phyloP scores from a whole-genome alignment of 345 rosid species.

The Camelina neglecta region DNA sequence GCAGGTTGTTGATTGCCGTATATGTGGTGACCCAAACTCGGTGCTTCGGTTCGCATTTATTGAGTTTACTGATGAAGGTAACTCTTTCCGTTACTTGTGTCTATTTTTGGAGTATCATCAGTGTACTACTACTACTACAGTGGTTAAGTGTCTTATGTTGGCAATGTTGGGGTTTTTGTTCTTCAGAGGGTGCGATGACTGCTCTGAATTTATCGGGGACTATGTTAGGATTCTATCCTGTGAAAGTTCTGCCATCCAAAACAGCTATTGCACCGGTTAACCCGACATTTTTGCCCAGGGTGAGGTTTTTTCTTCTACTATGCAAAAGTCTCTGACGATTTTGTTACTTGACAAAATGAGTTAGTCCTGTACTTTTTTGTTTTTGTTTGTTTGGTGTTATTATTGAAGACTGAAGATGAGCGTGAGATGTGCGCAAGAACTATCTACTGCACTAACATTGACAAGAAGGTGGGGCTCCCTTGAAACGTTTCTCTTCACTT shows the following conservation, averaged over 20 bases:
- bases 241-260: conserved; percentile 88
- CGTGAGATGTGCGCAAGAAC: conserved; percentile 96
- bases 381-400: too few relatives aligned
- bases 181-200: conserved; percentile 73
- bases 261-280: conserved; percentile 98
- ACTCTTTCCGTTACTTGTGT: neutral
- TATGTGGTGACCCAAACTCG: conserved; percentile 95
- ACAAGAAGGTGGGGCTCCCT: conserved; percentile 77
- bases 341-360: conserved; percentile 11
- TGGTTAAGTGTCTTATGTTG: conserved; percentile 31
- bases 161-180: conserved; percentile 14
- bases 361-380: neutral
- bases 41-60: conserved; percentile 93
- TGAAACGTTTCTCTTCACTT: neutral
- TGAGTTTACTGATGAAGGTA: conserved; percentile 95
- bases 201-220: conserved; percentile 83
- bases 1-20: conserved; percentile 95
- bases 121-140: neutral
- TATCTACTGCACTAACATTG: conserved; percentile 92
- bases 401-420: conserved; percentile 75
- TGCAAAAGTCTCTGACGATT: neutral
- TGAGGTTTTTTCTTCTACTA: conserved; percentile 37
- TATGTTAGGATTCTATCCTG: conserved; percentile 93
- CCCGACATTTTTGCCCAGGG: conserved; percentile 96
- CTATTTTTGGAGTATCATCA: neutral